Conservation (phyloP, 2,329 filamentous ascomycete species). For the Sporothrix globosa region DNA sequence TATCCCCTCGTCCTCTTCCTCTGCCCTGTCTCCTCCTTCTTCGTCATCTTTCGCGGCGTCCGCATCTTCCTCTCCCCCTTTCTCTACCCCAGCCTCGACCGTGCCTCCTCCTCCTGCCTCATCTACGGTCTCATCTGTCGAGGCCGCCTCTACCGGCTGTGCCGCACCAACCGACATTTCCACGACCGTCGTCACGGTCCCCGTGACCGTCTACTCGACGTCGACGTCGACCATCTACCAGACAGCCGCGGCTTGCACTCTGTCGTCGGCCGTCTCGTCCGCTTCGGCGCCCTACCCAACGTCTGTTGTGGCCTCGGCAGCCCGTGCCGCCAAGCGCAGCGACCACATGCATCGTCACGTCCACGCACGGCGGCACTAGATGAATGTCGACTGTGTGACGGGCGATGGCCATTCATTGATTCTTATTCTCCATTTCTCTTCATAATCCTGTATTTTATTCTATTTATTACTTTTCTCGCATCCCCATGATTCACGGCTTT, state of each 20-base stretch:
- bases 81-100: too few species aligned
- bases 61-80: too few species aligned
- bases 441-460: not conserved
- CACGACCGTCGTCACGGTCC: conserved; percentile 21
- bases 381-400: too few species aligned
- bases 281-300: conserved; percentile 1
- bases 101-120: not conserved
- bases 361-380: conserved; percentile 5
- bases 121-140: too few species aligned
- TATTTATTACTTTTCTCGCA: not conserved
- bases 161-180: not conserved
- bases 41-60: not conserved
- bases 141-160: not conserved
- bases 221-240: conserved; percentile 29
- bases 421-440: too few species aligned
- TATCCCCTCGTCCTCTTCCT: not conserved
- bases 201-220: conserved; percentile 21
- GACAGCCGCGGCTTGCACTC: not conserved
- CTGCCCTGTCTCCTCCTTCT: not conserved
- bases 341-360: conserved; percentile 20
- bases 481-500: not conserved
- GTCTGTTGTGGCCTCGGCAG: not conserved
- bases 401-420: too few species aligned
- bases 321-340: not conserved
- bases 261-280: not conserved